Evolutionary conservation across 2,329 filamentous ascomycete genomes (phyloP).

Genomic region (Cladosporium sphaerospermum): DNA sequence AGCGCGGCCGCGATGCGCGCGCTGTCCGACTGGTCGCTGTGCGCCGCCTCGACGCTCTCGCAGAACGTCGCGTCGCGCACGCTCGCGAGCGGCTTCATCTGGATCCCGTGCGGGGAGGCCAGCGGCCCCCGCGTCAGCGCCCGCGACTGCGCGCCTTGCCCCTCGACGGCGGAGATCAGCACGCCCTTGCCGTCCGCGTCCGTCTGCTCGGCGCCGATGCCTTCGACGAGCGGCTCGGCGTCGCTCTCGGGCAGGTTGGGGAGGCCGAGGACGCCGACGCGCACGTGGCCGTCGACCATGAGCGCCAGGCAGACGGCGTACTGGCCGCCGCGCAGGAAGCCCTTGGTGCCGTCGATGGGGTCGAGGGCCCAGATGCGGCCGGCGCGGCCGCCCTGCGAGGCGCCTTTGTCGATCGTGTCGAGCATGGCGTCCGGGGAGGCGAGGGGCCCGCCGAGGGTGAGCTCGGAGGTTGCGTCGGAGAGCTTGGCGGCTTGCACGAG

Average conservation of each 20-base stretch:
- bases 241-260: conserved; percentile 92
- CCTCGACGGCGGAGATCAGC: conserved; percentile 76
- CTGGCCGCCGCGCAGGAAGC: conserved; percentile 90
- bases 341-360: conserved; percentile 96
- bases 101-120: conserved; percentile 56
- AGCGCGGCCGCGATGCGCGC: conserved; percentile 75
- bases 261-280: conserved; percentile 89
- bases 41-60: conserved; percentile 89
- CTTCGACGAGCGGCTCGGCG: conserved; percentile 60
- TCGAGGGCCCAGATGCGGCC: conserved; percentile 94
- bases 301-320: conserved; percentile 92
- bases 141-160: conserved; percentile 73
- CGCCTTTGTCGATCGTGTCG: conserved; percentile 52
- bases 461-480: conserved; percentile 58
- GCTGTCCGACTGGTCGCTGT: conserved; percentile 85
- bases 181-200: conserved; percentile 75
- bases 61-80: conserved; percentile 84
- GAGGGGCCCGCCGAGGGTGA: conserved; percentile 63
- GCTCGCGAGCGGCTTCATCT: conserved; percentile 70
- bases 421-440: conserved; percentile 58
- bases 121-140: conserved; percentile 57
- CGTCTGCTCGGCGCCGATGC: conserved; percentile 67
- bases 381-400: conserved; percentile 62
- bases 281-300: conserved; percentile 88
- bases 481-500: conserved; percentile 69